Evolutionary conservation across 108 stramenopile genomes (phyloP).

Genomic region (Nitzschia palea): DNA sequence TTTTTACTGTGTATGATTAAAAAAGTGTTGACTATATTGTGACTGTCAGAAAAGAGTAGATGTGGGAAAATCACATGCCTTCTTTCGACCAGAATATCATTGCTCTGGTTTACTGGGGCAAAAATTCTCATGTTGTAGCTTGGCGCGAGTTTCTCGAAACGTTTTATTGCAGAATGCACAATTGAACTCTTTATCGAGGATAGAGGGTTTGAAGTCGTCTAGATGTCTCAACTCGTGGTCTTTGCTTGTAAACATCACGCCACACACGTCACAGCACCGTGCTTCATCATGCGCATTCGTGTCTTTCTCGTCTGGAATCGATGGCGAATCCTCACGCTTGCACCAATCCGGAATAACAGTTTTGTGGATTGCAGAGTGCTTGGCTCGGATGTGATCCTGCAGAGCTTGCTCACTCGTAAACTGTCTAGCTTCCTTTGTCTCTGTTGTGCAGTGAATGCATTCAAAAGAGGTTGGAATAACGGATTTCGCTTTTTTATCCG

Average conservation of each 20-base stretch:
- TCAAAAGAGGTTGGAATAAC: background rate
- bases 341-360: slow-evolving; percentile 75
- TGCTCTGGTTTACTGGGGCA: no score
- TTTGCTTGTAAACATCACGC: background rate
- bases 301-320: background rate
- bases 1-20: no score
- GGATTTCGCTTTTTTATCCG: slow-evolving; percentile 9
- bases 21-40: no score
- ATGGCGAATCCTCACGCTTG: background rate
- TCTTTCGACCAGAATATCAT: no score
- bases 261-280: slow-evolving; percentile 18
- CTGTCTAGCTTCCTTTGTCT: slow-evolving; percentile 16
- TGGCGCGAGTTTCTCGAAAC: slow-evolving; percentile 54
- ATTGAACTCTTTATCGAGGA: slow-evolving; percentile 5
- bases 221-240: slow-evolving; percentile 19
- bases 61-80: no score
- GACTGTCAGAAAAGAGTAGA: no score
- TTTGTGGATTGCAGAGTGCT: slow-evolving; percentile 63
- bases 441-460: background rate
- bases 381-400: slow-evolving; percentile 65
- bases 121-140: slow-evolving; percentile 70
- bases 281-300: background rate
- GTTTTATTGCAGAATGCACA: slow-evolving; percentile 49
- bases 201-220: slow-evolving; percentile 8
- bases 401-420: slow-evolving; percentile 64